phyloP scores from a whole-genome alignment of 140 eudicot genomes.

The Senecio squalidus region DNA sequence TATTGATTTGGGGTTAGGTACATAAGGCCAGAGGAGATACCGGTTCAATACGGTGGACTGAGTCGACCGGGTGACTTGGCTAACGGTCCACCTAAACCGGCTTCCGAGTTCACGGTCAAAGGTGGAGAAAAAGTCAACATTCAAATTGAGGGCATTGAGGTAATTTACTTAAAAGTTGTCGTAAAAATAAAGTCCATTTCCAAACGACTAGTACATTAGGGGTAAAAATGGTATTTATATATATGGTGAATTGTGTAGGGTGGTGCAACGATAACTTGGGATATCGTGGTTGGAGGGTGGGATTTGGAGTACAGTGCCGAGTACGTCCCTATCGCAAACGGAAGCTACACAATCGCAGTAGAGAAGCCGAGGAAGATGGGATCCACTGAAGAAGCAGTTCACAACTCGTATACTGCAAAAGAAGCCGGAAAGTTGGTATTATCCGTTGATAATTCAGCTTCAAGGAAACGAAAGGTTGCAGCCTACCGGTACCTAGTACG shows the following conservation, averaged over 20 bases:
- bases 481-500: slow-evolving; percentile 80
- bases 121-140: slow-evolving; percentile 97
- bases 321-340: slow-evolving; percentile 49
- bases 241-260: slow-evolving; percentile 50
- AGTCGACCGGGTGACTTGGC: slow-evolving; percentile 67
- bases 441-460: slow-evolving; percentile 72
- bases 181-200: too few relatives aligned
- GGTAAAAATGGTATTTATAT: too few relatives aligned
- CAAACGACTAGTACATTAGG: too few relatives aligned
- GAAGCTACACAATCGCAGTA: slow-evolving; percentile 73
- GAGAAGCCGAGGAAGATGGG: slow-evolving; percentile 50
- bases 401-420: slow-evolving; percentile 55
- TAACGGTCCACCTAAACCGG: slow-evolving; percentile 79
- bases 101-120: slow-evolving; percentile 91
- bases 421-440: slow-evolving; percentile 76
- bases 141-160: slow-evolving; percentile 98
- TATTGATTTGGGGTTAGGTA: slow-evolving; percentile 34
- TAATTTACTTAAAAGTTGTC: slow-evolving; percentile 13
- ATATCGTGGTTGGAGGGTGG: slow-evolving; percentile 89
- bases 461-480: slow-evolving; percentile 78
- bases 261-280: slow-evolving; percentile 78
- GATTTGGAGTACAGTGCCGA: slow-evolving; percentile 75
- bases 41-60: slow-evolving; percentile 94
- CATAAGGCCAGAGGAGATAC: slow-evolving; percentile 83
- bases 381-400: slow-evolving; percentile 49